phyloP scores from a whole-genome alignment of 306 rosid genomes.

The Pyrus betulifolia region DNA sequence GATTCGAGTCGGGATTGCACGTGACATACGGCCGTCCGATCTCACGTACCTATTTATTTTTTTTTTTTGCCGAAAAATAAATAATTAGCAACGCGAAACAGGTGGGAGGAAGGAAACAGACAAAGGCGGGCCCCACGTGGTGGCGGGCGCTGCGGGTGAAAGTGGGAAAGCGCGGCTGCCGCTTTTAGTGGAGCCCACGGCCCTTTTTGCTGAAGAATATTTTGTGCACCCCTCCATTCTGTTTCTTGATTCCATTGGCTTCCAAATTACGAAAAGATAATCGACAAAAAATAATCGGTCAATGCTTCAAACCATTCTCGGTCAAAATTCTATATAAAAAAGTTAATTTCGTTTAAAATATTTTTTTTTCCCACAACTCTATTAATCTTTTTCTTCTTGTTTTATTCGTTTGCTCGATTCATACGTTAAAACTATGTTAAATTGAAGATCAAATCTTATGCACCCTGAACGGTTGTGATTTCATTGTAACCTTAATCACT shows the following conservation, averaged over 20 bases:
- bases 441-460: too few relatives aligned
- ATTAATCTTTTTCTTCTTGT: too few relatives aligned
- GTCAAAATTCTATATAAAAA: too few relatives aligned
- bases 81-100: conserved; percentile 5
- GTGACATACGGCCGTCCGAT: conserved; percentile 32
- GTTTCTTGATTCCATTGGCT: background rate
- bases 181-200: conserved; percentile 22
- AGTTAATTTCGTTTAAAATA: too few relatives aligned
- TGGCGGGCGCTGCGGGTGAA: conserved; percentile 17
- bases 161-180: conserved; percentile 37
- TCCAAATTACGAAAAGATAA: background rate
- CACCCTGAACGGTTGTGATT: too few relatives aligned
- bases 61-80: background rate
- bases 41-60: background rate
- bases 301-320: background rate
- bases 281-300: background rate
- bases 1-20: conserved; percentile 16
- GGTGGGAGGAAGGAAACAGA: conserved; percentile 3
- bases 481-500: too few relatives aligned
- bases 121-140: conserved; percentile 21
- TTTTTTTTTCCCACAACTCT: too few relatives aligned
- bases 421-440: too few relatives aligned
- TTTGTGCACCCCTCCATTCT: background rate
- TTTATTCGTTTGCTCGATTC: too few relatives aligned
- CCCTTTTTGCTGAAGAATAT: background rate